phyloP scores from a whole-genome alignment of 345 rosid species.

The Barbarea vulgaris region DNA sequence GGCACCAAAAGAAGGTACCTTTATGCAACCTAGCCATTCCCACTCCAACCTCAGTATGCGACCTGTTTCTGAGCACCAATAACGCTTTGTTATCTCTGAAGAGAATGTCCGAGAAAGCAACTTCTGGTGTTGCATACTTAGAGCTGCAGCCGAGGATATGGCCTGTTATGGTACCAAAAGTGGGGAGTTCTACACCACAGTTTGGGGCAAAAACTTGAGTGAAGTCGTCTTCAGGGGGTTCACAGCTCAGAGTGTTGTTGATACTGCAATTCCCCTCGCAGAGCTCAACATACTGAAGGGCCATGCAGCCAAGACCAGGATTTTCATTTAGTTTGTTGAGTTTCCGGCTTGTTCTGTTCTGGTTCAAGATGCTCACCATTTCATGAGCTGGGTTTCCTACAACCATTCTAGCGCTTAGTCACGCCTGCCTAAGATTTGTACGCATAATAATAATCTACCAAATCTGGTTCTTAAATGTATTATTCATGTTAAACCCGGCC shows the following conservation, averaged over 20 bases:
- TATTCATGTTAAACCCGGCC: background rate
- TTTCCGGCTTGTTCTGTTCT: conserved; percentile 63
- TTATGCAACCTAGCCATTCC: conserved; percentile 66
- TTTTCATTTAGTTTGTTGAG: conserved; percentile 59
- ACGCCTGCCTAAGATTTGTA: background rate
- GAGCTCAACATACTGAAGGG: conserved; percentile 66
- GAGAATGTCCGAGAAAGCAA: conserved; percentile 65
- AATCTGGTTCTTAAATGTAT: background rate
- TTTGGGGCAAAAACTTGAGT: conserved; percentile 80
- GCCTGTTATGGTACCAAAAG: conserved; percentile 71
- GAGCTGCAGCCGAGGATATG: conserved; percentile 74
- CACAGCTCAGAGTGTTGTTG: conserved; percentile 55
- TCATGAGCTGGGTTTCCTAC: conserved; percentile 81
- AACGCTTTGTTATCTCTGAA: conserved; percentile 54
- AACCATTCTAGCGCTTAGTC: conserved; percentile 15
- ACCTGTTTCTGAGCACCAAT: conserved; percentile 59
- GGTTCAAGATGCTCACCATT: conserved; percentile 72
- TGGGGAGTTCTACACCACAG: conserved; percentile 83
- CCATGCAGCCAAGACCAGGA: conserved; percentile 93
- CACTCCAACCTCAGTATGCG: conserved; percentile 71
- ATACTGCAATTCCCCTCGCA: conserved; percentile 77
- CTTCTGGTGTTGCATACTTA: conserved; percentile 57
- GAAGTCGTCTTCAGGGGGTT: conserved; percentile 72
- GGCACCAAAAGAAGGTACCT: conserved; percentile 70
- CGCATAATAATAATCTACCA: background rate